Evolutionary conservation across 148 eudicot genomes (phyloP).

Genomic region (Pouteria glomerata): DNA sequence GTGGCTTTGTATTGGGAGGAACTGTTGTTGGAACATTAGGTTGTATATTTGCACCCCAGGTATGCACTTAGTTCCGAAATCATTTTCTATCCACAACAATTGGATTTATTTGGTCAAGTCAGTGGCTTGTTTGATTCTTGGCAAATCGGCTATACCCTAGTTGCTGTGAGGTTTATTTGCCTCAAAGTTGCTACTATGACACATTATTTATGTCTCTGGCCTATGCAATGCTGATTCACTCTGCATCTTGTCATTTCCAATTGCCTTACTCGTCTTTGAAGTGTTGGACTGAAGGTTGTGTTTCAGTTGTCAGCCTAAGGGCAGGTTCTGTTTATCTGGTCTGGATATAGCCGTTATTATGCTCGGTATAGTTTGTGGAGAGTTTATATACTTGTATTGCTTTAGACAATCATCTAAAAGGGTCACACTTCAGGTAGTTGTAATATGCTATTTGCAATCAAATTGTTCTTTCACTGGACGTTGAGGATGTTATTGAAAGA

Average conservation of each 20-base stretch:
- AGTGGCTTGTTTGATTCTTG: constrained; percentile 2
- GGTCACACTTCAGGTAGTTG: too few species aligned
- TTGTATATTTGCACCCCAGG: constrained; percentile 70
- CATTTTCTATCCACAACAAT: neutral
- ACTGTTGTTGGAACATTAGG: constrained; percentile 64
- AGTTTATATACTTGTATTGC: neutral
- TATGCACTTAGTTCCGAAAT: constrained; percentile 13
- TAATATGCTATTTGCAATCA: too few species aligned
- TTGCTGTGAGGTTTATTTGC: neutral
- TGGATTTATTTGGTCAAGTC: neutral
- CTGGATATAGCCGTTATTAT: neutral
- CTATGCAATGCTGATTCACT: neutral
- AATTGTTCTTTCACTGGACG: neutral
- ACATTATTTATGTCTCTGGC: neutral
- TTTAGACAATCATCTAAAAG: neutral
- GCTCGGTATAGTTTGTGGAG: neutral
- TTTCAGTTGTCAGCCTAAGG: neutral
- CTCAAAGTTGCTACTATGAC: neutral
- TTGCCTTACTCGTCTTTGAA: neutral
- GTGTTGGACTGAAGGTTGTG: neutral
- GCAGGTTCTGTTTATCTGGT: neutral
- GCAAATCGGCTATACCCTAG: neutral
- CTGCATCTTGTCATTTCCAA: neutral
- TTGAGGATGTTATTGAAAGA: neutral
- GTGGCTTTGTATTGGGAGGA: constrained; percentile 78